A percentile compares a stretch with the other conserved stretches of the same genome.
Conservation (phyloP, 345 rosid genomes). For the Euphorbia pulcherrima region DNA sequence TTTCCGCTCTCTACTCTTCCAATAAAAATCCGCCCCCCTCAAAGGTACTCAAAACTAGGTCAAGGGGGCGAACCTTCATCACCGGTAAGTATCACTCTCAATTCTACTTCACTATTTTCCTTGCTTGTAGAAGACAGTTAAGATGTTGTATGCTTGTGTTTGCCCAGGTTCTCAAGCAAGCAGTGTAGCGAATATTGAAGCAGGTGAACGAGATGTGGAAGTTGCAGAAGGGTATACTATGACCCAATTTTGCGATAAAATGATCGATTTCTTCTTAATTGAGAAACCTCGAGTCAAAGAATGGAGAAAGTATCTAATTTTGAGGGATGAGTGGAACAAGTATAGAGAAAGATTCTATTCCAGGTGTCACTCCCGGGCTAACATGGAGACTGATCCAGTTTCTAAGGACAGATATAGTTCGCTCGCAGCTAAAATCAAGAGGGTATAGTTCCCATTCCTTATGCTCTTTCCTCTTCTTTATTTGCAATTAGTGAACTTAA, state of each 20-base stretch:
- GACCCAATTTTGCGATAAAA: conserved; percentile 71
- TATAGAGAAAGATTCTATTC: conserved; percentile 62
- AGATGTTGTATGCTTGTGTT: background rate
- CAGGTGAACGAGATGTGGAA: conserved; percentile 53
- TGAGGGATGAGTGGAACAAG: conserved; percentile 84
- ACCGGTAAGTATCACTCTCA: conserved; percentile 23
- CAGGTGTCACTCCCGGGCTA: conserved; percentile 57
- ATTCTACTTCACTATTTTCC: background rate
- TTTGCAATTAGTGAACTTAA: background rate
- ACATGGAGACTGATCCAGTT: conserved; percentile 47
- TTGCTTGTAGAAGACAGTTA: background rate
- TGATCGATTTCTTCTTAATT: conserved; percentile 67
- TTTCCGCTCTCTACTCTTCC: conserved; percentile 21
- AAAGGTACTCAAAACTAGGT: conserved; percentile 14
- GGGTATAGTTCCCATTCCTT: conserved; percentile 37
- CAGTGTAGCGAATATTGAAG: conserved; percentile 27
- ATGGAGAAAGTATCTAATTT: conserved; percentile 73
- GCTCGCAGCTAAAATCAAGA: conserved; percentile 65
- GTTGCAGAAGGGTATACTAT: conserved; percentile 66
- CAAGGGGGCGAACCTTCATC: conserved; percentile 17
- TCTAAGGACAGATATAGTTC: conserved; percentile 51
- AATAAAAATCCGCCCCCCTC: conserved; percentile 22
- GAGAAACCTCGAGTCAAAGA: conserved; percentile 73
- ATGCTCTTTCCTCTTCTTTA: background rate
- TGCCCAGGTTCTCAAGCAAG: conserved; percentile 47